Percentiles rank a stretch among this genome's conserved stretches.
These are phyloP conservation scores for Claviceps quebecensis DNA, from an alignment of 2,329 filamentous ascomycete genomes.

Conservation along the genomic window DNA sequence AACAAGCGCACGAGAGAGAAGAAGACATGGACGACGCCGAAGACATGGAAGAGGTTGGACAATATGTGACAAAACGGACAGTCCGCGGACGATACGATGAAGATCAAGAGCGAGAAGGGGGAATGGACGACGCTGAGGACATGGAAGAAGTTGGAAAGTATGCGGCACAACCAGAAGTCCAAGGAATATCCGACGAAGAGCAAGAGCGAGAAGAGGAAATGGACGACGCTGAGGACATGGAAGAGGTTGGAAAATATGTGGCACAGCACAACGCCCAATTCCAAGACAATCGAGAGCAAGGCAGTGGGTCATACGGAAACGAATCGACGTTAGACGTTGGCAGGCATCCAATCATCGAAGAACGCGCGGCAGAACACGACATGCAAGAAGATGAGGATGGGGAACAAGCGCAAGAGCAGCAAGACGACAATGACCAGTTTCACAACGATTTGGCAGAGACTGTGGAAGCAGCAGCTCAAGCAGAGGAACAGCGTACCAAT, in stretches of 20 bases:
- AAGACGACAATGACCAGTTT: slow-evolving; percentile 2
- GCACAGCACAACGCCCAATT: background rate
- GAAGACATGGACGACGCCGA: background rate
- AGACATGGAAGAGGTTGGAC: background rate
- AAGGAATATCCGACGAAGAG: too few species aligned
- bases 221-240: too few species aligned
- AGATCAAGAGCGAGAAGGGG: background rate
- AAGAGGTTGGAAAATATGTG: background rate
- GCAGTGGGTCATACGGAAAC: background rate
- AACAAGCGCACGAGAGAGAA: background rate
- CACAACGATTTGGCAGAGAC: slow-evolving; percentile 1
- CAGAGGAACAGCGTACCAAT: background rate
- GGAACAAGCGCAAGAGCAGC: slow-evolving; percentile 3
- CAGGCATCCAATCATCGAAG: slow-evolving; percentile 4
- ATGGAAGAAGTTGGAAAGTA: background rate
- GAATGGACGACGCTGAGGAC: background rate
- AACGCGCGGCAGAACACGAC: slow-evolving; percentile 2
- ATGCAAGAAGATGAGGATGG: background rate
- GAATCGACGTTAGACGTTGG: background rate
- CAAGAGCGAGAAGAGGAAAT: too few species aligned
- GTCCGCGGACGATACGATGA: background rate
- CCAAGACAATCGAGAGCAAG: background rate
- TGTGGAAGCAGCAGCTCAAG: slow-evolving; percentile 5
- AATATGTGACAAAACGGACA: background rate
- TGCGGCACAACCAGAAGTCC: background rate